Base-by-base conservation (phyloP, 768 basidiomycete genomes). In the Coprinopsis strossmayeri region DNA sequence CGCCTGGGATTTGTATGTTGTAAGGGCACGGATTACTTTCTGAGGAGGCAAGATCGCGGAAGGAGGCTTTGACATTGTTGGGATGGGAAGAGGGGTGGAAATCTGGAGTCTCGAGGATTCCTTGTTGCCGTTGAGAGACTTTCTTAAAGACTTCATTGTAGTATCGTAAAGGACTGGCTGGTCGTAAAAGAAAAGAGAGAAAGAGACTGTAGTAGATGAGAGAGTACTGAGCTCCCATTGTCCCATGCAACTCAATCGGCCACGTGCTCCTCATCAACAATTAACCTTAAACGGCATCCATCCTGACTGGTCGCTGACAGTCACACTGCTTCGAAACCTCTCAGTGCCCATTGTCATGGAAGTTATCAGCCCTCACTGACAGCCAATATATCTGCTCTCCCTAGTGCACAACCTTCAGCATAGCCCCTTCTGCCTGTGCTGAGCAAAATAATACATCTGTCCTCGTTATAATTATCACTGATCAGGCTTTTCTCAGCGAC, bases 21-120 rank as follows among this genome's bases (percentile, higher is more conserved):
- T 66, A 54, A 87, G 69, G 2, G 95, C 94, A 50, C 89, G 87
- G 57, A 99, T 95, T 63, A 97, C 94, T 64, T 93, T 95, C 68
- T 94, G 89, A 2, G 96, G 93, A 1, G 91, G 92, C 0, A 84
- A 65, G 52, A 88, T 80, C 21, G 85, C 77, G 37, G 79, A 71
- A 18, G 79, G 66, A 3, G 87, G 85, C 59, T 83, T 88, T 44
- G 82, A 84, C 37, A 89, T 50, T 18, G 81, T 55, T 12, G 84
- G 83, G 21, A 86, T 64, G 2, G 82, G 82, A 0, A 80, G 61
- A 3, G 85, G 85, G 0, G 81, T 84, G 28, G 84, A 86, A 34
- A 89, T 86, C 57, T 82, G 77, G 3, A 79, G 74, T 44, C 79
- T 69, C 50, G 73, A 65, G 5, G 73, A 63, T 26, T 87, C 84